Base-by-base conservation (phyloP, 345 rosid genomes). In the Garcia nutans region DNA sequence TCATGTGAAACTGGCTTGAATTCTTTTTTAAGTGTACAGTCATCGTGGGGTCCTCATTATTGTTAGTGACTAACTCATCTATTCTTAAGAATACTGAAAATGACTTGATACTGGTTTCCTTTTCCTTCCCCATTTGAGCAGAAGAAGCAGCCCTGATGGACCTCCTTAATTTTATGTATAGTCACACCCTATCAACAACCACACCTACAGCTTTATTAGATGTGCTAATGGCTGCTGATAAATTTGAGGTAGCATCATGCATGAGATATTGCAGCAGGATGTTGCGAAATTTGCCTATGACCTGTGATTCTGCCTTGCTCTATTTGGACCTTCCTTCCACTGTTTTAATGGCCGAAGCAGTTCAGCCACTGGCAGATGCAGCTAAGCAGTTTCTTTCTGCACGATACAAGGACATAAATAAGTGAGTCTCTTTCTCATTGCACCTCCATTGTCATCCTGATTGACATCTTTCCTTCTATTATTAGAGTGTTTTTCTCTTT, bases 101-200 rank as follows among this genome's bases (percentile, higher is more conserved):
- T 56, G 44, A 71, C 58, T 31, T 63, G 6, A 44, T 15, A 1
- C 16, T 56, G 71, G 0, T 69, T 74, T 65, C 17, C 24, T 24
- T 68, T 42, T 64, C 23, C 42, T n/a, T n/a, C n/a, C n/a, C n/a
- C n/a, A n/a, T n/a, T 57, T 42, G 87, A 73, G 79, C 93, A 94
- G 97, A 92, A 77, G 98, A 92, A 85, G 87, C 85, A 19, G 92
- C 93, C 72, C 78, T 92, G 10, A 87, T 90, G 90, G 93, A 91
- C 74, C 93, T 94, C 20, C 90, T 94, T 24, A 82, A 81, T 72
- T 94, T 90, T 73, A 92, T 94, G 92, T 92, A 92, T 73, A 82
- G 83, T 72, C 85, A 79, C 69, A 77, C 82, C 15, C 26, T 92
- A 74, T 86, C 92, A 19, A 78, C 85, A 47, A 86, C 82, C 49